Evolutionary conservation across 441 rosid species (phyloP), one percentile per base, ranked within the genome.

Genomic region (Melastoma candidum): DNA sequence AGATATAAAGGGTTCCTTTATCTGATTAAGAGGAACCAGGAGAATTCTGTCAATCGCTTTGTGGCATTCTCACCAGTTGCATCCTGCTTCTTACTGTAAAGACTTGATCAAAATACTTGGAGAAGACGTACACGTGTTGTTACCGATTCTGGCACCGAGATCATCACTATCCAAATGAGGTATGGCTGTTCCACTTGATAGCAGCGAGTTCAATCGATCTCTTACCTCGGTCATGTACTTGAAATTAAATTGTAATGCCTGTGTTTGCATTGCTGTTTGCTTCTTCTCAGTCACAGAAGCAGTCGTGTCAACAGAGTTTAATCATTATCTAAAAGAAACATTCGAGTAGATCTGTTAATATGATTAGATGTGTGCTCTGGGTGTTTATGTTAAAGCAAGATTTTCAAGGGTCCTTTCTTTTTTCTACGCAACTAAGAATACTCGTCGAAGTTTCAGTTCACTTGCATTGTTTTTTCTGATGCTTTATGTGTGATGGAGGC

Each of bases 61-160:
- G 55, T 52, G 55, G 55, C 55, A 52, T 44, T 52, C 55, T 52
- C 55, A 52, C 45, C 55, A 52, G 43, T 52, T 52, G 55, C 55
- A 52, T 52, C 55, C 55, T 3, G 26, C 29, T 52, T 52, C 55
- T 52, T 52, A 52, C 22, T 52, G 55, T 32, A 13, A 52, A 36
- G 55, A 52, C 45, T 44, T 52, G 7, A 36, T 52, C 12, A 29
- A 44, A 26, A 43, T 29, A 39, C 55, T 26, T 52, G 55, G 55
- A 62, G 55, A 48, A 62, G 44, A 43, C 0, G 26, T 47, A 62
- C 49, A 14, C 6, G 25, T n/a, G 26, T 62, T 4, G 17, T 60
- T 25, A 46, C 32, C 12, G 39, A 44, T 26, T 46, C 41, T 44
- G 41, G 49, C 13, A 46, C 41, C 12, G 32, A 24, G 48, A 27